These are phyloP conservation scores for Fraxinus xanthoxyloides DNA, from an alignment of 305 asterid genomes.

Conservation along the genomic window DNA sequence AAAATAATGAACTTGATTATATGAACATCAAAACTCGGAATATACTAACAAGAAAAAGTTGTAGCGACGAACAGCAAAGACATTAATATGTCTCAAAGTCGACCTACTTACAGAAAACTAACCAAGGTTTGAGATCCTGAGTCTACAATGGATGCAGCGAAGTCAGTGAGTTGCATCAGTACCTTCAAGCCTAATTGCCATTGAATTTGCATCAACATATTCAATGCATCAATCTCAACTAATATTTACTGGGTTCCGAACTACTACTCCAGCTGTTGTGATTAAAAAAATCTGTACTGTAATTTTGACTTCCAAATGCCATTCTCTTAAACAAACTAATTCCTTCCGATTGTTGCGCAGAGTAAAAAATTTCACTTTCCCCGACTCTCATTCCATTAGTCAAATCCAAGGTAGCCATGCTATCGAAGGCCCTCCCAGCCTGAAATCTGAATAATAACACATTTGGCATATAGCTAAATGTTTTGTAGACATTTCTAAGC, in stretches of 20 bases:
- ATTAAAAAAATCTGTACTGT: conserved; percentile 52
- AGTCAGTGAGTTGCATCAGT: conserved; percentile 1
- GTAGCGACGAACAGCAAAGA: conserved; percentile 14
- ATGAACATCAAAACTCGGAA: background rate
- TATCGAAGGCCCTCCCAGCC: conserved; percentile 79
- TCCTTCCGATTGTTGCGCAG: conserved; percentile 57
- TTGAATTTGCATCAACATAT: conserved; percentile 14
- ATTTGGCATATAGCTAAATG: too few relatives aligned
- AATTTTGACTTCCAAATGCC: conserved; percentile 69
- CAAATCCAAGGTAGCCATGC: conserved; percentile 47
- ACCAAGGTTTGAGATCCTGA: background rate
- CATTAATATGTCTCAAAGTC: conserved; percentile 13
- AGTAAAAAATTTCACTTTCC: conserved; percentile 58
- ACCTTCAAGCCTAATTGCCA: conserved; percentile 19
- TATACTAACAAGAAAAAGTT: conserved; percentile 34
- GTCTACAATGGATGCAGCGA: background rate
- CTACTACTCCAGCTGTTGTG: conserved; percentile 32
- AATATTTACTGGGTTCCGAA: conserved; percentile 26
- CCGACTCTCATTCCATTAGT: conserved; percentile 79
- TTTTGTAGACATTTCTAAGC: background rate
- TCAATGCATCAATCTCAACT: conserved; percentile 13
- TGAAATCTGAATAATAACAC: conserved; percentile 18
- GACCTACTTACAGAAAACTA: conserved; percentile 24
- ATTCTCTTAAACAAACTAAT: conserved; percentile 62
- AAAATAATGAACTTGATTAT: background rate